phyloP scores from a whole-genome alignment of 495 filamentous ascomycete genomes.

The Immersiella caudata region DNA sequence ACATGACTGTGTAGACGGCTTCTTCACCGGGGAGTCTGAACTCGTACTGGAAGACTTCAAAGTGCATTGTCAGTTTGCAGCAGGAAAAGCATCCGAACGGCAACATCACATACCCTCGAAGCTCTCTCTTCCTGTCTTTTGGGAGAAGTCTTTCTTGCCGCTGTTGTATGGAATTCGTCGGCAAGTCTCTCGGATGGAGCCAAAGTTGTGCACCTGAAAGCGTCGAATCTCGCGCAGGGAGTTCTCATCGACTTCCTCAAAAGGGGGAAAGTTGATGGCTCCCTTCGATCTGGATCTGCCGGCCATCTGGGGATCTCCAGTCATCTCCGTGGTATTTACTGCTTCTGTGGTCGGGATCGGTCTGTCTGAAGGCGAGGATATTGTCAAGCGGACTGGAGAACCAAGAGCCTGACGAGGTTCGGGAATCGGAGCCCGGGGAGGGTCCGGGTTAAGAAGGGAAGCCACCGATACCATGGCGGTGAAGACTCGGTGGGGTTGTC shows the following conservation, averaged over 20 bases:
- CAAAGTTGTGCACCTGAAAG: constrained; percentile 68
- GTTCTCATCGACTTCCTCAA: constrained; percentile 60
- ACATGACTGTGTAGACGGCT: constrained; percentile 77
- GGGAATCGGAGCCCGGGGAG: constrained; percentile 39
- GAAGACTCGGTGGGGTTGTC: constrained; percentile 27
- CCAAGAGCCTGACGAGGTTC: constrained; percentile 21
- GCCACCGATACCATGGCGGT: constrained; percentile 58
- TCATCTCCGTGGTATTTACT: constrained; percentile 43
- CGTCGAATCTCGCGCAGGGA: constrained; percentile 57
- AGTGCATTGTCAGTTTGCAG: neutral
- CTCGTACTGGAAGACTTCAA: constrained; percentile 85
- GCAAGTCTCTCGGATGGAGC: constrained; percentile 66
- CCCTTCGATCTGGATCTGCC: constrained; percentile 61
- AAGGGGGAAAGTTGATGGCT: constrained; percentile 67
- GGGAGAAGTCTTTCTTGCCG: constrained; percentile 83
- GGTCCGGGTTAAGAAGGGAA: constrained; percentile 64
- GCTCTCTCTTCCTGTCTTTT: constrained; percentile 80
- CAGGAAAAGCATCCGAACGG: neutral
- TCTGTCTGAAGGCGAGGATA: constrained; percentile 33
- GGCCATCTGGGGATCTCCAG: constrained; percentile 64
- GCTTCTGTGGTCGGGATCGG: constrained; percentile 30
- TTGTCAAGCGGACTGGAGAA: constrained; percentile 31
- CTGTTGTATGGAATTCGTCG: constrained; percentile 91
- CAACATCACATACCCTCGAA: constrained; percentile 71
- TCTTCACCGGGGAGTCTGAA: constrained; percentile 73